These are phyloP conservation scores for Mrakia gelida DNA, from an alignment of 768 basidiomycete genomes.

Conservation along the genomic window DNA sequence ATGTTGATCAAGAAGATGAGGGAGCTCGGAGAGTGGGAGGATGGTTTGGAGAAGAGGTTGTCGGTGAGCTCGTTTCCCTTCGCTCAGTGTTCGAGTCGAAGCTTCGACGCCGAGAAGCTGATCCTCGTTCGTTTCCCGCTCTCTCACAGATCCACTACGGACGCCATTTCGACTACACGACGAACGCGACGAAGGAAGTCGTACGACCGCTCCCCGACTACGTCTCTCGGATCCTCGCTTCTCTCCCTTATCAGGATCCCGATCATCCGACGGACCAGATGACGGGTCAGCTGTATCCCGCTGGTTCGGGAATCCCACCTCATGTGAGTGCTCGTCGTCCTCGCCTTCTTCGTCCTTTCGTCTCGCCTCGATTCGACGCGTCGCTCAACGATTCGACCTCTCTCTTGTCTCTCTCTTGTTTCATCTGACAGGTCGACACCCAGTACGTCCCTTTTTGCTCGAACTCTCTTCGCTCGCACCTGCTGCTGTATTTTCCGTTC, in stretches of 20 bases:
- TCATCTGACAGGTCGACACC: constrained; percentile 18
- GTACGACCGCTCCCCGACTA: constrained; percentile 13
- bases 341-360: not conserved
- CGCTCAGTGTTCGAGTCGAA: not conserved
- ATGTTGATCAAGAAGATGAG: constrained; percentile 27
- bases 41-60: constrained; percentile 19
- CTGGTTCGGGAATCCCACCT: constrained; percentile 29
- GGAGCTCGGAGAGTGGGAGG: constrained; percentile 24
- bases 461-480: not conserved
- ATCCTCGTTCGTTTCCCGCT: not conserved
- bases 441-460: constrained; percentile 14
- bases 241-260: constrained; percentile 20
- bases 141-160: constrained; percentile 20
- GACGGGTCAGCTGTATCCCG: constrained; percentile 31
- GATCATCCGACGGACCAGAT: constrained; percentile 22
- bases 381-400: not conserved
- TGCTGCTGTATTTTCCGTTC: not conserved
- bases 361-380: too few relatives aligned
- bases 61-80: constrained; percentile 9
- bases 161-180: constrained; percentile 29
- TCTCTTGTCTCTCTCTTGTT: not conserved
- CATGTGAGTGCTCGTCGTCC: constrained; percentile 4
- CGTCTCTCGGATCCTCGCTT: not conserved
- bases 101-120: not conserved
- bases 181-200: constrained; percentile 15